phyloP scores from a whole-genome alignment of 2,329 filamentous ascomycete genomes.

The Nemania sp. region DNA sequence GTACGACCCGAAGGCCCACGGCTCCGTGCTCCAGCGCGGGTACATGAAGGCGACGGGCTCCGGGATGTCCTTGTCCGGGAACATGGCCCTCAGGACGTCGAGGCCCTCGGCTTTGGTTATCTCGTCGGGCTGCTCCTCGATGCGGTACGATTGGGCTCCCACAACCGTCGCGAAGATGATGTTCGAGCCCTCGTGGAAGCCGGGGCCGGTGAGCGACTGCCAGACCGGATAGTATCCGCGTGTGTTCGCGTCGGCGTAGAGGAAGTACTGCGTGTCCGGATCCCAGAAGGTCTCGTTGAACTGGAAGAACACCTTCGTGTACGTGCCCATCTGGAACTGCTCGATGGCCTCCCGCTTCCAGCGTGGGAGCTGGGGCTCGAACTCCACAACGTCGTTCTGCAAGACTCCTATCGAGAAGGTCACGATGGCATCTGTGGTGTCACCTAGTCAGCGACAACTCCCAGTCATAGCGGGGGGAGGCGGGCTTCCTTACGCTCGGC shows the following conservation, averaged over 20 bases:
- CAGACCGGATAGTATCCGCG: constrained; percentile 60
- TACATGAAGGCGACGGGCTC: constrained; percentile 65
- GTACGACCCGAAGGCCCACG: constrained; percentile 63
- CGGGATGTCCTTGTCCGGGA: constrained; percentile 58
- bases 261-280: constrained; percentile 48
- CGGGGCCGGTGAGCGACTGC: constrained; percentile 63
- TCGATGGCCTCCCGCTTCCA: constrained; percentile 70
- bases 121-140: constrained; percentile 63
- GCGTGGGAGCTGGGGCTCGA: constrained; percentile 60
- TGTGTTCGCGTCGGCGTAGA: constrained; percentile 49
- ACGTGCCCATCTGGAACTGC: constrained; percentile 70
- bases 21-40: constrained; percentile 57
- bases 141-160: constrained; percentile 57
- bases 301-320: constrained; percentile 74
- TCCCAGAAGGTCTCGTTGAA: constrained; percentile 71
- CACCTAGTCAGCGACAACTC: constrained; percentile 20
- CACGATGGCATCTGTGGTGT: constrained; percentile 54
- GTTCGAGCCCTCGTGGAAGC: constrained; percentile 63
- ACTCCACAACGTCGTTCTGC: constrained; percentile 63
- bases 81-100: constrained; percentile 64
- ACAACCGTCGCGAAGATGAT: constrained; percentile 70
- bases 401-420: constrained; percentile 72
- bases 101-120: constrained; percentile 62
- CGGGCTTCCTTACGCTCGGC: constrained; percentile 33
- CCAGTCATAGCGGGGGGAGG: neutral